Evolutionary conservation across 306 rosid genomes (phyloP), one percentile per base, ranked within the genome.

Genomic region (Lathyrus sativus): DNA sequence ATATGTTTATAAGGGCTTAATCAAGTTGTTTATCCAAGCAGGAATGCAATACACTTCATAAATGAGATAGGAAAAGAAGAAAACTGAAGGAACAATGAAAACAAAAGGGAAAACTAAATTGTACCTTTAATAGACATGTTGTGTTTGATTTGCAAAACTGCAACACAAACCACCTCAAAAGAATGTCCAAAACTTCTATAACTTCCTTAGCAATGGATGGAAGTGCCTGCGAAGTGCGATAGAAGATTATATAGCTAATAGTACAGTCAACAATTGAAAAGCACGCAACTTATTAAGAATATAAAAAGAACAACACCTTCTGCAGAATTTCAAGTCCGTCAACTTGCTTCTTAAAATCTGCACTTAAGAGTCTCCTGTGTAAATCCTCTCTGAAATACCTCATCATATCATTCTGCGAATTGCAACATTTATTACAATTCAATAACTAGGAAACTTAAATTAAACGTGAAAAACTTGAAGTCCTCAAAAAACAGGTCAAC

Each of bases 71-170:
- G 17, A 29, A 4, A 17, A 71, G 55, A 18, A 29, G 12, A 35
- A 56, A 67, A 7, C n/a, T 58, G 64, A 57, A 38, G 72, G 13
- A 19, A 19, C 29, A 48, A 37, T 11, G 17, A 19, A 63, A 55
- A 33, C 11, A 66, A 15, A 57, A 45, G 41, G 11, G 13, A 66
- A 24, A 70, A 72, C 24, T 13, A 42, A 66, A 67, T 31, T 11
- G 53, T 61, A 91, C 99, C 99, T 95, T 95, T 76, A 95, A 73
- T 56, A 95, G 86, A 77, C 97, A 88, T 58, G 99, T 95, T 62
- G 99, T 95, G 80, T 95, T 95, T 7, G 97, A 95, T 83, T 91
- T 95, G 88, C 97, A 95, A 78, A 95, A 95, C 80, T 91, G 99
- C 81, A 91, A 78, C 64, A 81, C 96, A 85, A 88, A 83, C 99